Evolutionary conservation across 345 rosid genomes (phyloP), one percentile per base, ranked within the genome.

Genomic region (Microcos paniculata): DNA sequence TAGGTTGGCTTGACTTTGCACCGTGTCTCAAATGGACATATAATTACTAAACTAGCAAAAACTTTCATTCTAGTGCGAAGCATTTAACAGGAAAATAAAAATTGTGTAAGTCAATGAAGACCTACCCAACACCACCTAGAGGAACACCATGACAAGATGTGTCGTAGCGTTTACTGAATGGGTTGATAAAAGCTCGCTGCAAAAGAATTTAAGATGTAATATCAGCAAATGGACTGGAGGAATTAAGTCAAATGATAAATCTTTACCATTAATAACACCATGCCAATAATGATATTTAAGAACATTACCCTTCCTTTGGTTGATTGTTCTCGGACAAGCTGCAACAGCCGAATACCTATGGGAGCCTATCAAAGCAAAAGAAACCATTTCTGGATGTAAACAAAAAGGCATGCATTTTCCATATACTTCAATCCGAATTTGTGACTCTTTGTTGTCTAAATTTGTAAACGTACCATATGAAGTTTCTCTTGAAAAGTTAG

Each of bases 61-160:
- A 6, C 23, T 26, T 46, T 28, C 55, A 4, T 46, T 46, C 15
- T 28, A 46, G 26, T 26, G 55, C 38, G 8, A 46, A 8, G 40
- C 42, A 48, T 28, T 16, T 3, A 46, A 68, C 19, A 49, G 16
- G 13, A 9, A 23, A 40, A 19, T 28, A 4, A 10, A 59, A 12
- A 51, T 52, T 28, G 9, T 13, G 43, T 8, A 43, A 64, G 62
- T 64, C 45, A 74, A 62, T 18, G 49, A 80, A 72, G 74, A 77
- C 89, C 45, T 83, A 93, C 99, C 98, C 97, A 72, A 95, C 74
- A 68, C 94, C 98, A 67, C 98, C 98, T 16, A 94, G 85, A 42
- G 98, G 98, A 84, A 90, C 67, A 14, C 92, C 98, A 62, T 91
- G 96, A 64, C 80, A 83, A 77, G 95, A 90, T 52, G 96, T 80